A percentile compares a stretch with the other conserved stretches of the same genome.
Conservation (phyloP, 2,329 filamentous ascomycete species). For the Anthostomella pinea region DNA sequence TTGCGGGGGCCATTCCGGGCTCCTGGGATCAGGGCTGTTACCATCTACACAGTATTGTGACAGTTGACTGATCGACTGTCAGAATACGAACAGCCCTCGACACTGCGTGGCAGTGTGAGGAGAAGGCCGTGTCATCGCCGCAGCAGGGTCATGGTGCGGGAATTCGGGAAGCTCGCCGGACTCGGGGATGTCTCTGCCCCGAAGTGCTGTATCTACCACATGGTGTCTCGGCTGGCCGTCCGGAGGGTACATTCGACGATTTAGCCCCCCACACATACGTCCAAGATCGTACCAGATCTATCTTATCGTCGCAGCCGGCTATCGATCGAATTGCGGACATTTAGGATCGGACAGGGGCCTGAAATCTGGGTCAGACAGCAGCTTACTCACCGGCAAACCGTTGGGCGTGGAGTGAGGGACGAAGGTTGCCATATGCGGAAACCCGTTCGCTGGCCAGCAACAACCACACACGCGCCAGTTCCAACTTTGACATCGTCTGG, state of each 20-base stretch:
- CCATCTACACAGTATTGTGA: too few species aligned
- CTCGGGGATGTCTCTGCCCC: too few species aligned
- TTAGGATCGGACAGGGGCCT: slow-evolving; percentile 16
- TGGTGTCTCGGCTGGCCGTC: slow-evolving; percentile 14
- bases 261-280: slow-evolving; percentile 8
- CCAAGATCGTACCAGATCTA: slow-evolving; percentile 16
- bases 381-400: slow-evolving; percentile 10
- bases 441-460: slow-evolving; percentile 18
- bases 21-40: slow-evolving; percentile 16
- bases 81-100: too few species aligned
- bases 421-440: slow-evolving; percentile 21
- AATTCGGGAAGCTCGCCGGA: slow-evolving; percentile 7
- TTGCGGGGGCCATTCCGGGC: slow-evolving; percentile 11
- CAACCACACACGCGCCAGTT: background rate
- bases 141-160: too few species aligned
- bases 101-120: too few species aligned
- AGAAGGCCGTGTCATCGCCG: too few species aligned
- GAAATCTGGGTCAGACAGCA: slow-evolving; percentile 13
- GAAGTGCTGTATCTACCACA: slow-evolving; percentile 11
- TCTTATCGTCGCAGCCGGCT: slow-evolving; percentile 10
- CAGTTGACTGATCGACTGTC: slow-evolving; percentile 13
- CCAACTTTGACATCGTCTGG: background rate
- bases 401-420: slow-evolving; percentile 13
- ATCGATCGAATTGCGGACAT: slow-evolving; percentile 15
- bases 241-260: slow-evolving; percentile 1